phyloP scores from a whole-genome alignment of 306 rosid genomes.

The Pterocarpus macrocarpus region DNA sequence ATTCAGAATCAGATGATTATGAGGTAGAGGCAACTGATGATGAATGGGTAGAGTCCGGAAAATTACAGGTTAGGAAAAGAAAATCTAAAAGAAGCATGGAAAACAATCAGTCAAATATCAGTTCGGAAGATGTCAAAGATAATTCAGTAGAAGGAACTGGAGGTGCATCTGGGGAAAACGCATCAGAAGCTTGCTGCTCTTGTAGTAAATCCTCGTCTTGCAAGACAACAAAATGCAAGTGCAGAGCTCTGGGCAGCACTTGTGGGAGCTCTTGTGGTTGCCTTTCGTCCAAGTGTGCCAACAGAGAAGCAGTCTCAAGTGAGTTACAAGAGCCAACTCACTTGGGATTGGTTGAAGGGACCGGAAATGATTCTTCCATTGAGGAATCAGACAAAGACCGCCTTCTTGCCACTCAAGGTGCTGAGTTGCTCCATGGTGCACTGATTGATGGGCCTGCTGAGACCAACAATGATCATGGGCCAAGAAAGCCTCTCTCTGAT shows the following conservation, averaged over 20 bases:
- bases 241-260: constrained; percentile 58
- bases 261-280: constrained; percentile 89
- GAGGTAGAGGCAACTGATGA: constrained; percentile 55
- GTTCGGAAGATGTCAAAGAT: constrained; percentile 50
- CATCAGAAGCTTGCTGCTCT: constrained; percentile 69
- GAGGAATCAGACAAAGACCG: constrained; percentile 59
- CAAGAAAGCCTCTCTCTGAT: constrained; percentile 84
- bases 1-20: constrained; percentile 65
- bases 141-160: constrained; percentile 49
- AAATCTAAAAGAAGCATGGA: constrained; percentile 60
- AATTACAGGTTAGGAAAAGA: constrained; percentile 53
- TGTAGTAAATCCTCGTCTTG: constrained; percentile 78
- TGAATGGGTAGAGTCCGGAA: constrained; percentile 64
- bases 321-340: constrained; percentile 37
- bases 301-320: constrained; percentile 53
- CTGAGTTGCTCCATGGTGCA: constrained; percentile 86
- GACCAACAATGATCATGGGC: constrained; percentile 52
- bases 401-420: constrained; percentile 84
- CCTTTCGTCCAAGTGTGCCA: constrained; percentile 69
- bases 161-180: constrained; percentile 44
- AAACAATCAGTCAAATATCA: constrained; percentile 26
- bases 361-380: constrained; percentile 42
- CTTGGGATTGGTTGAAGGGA: constrained; percentile 44
- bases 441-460: constrained; percentile 64
- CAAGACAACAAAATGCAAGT: constrained; percentile 82